phyloP scores from a whole-genome alignment of 2,329 filamentous ascomycete species.

The Reticulascus tulasneorum region DNA sequence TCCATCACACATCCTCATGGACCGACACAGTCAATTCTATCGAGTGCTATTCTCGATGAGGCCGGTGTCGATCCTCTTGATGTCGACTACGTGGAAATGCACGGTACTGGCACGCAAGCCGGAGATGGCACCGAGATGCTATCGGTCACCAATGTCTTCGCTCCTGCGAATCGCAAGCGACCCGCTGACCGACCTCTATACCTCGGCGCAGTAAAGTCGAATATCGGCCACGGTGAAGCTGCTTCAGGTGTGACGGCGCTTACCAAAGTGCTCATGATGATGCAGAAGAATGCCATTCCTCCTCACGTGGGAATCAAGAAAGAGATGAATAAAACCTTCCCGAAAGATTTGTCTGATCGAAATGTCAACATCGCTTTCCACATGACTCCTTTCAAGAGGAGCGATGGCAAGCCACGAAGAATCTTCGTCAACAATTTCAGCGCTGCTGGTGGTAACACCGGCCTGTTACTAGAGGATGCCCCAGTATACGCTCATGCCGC shows the following conservation, averaged over 20 bases:
- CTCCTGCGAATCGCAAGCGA: constrained; percentile 42
- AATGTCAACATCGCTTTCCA: constrained; percentile 57
- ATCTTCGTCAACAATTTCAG: constrained; percentile 66
- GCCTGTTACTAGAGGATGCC: constrained; percentile 60
- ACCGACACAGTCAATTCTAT: constrained; percentile 69
- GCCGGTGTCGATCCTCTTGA: constrained; percentile 73
- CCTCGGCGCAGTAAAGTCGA: constrained; percentile 61
- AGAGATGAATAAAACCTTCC: constrained; percentile 57
- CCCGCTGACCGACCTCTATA: constrained; percentile 50
- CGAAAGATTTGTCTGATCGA: constrained; percentile 51
- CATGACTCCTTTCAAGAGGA: constrained; percentile 45
- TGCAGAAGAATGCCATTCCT: constrained; percentile 59
- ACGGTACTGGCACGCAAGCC: constrained; percentile 83
- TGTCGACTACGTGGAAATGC: constrained; percentile 83
- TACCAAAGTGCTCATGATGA: constrained; percentile 62
- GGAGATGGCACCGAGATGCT: constrained; percentile 81
- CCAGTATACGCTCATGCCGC: constrained; percentile 42
- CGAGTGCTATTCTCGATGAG: constrained; percentile 64
- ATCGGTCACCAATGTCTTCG: constrained; percentile 60
- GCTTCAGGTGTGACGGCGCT: constrained; percentile 60
- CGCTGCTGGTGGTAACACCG: constrained; percentile 69
- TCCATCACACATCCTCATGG: constrained; percentile 83
- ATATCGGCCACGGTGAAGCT: constrained; percentile 60
- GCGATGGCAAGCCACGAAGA: constrained; percentile 40
- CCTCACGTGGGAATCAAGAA: constrained; percentile 66